phyloP scores from a whole-genome alignment of 2,329 filamentous ascomycete species.

The Chaetomium globosum region DNA sequence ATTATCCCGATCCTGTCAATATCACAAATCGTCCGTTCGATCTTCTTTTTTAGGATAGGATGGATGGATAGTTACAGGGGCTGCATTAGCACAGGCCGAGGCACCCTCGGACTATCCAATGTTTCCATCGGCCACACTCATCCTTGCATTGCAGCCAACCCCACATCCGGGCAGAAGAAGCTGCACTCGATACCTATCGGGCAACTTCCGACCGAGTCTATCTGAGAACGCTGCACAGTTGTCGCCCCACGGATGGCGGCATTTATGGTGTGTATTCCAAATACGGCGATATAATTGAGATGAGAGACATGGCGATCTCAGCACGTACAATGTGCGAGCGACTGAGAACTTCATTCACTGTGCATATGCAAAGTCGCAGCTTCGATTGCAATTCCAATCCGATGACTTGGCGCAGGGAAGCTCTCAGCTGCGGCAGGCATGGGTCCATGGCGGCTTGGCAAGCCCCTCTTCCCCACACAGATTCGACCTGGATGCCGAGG shows the following conservation, averaged over 20 bases:
- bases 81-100: slow-evolving; percentile 17
- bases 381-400: neutral
- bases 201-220: neutral
- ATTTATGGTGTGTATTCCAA: neutral
- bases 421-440: neutral
- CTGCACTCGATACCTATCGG: neutral
- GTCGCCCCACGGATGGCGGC: neutral
- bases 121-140: neutral
- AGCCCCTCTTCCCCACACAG: neutral
- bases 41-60: neutral
- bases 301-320: neutral
- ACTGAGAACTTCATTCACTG: neutral
- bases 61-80: neutral
- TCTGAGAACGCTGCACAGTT: neutral
- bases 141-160: neutral
- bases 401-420: too few species aligned
- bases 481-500: neutral
- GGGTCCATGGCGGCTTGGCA: neutral
- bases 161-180: neutral
- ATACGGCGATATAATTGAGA: neutral
- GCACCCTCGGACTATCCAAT: neutral
- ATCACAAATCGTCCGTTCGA: neutral
- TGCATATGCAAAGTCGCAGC: neutral
- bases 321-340: neutral
- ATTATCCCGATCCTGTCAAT: slow-evolving; percentile 10